Percentiles rank a stretch among this genome's conserved stretches.
Evolutionary conservation across 805 yeast genomes (phyloP).

Genomic region (Teunomyces aglyptinius): DNA sequence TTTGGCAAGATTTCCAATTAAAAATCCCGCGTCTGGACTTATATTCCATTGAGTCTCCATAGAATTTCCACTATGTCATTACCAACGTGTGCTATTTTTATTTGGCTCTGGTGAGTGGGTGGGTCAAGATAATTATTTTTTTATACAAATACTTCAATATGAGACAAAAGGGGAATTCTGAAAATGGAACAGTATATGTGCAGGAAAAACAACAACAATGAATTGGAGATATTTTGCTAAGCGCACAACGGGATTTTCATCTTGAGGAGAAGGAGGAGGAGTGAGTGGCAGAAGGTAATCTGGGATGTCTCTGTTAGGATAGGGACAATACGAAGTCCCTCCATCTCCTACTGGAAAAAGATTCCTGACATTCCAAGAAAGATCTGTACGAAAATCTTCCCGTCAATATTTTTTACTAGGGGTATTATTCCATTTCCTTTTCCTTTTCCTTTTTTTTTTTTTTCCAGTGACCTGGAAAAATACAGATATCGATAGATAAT

Average conservation of each 20-base stretch:
- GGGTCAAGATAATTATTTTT: background rate
- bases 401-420: background rate
- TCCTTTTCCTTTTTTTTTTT: background rate
- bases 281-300: too few relatives aligned
- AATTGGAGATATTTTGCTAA: background rate
- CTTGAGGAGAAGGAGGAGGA: too few relatives aligned
- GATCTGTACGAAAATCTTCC: background rate
- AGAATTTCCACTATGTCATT: background rate
- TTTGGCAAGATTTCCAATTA: background rate
- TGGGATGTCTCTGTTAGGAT: too few relatives aligned
- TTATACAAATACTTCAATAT: background rate
- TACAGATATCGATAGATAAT: background rate
- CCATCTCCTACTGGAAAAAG: too few relatives aligned
- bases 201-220: background rate
- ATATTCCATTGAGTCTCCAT: background rate
- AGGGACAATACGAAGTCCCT: too few relatives aligned
- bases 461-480: background rate
- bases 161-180: background rate
- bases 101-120: background rate
- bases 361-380: background rate
- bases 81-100: background rate
- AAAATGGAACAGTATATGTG: background rate
- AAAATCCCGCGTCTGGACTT: background rate
- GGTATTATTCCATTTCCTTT: background rate
- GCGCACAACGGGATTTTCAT: background rate